Evolutionary conservation across 2,329 filamentous ascomycete species (phyloP).

Genomic region (Macroventuria anomochaeta): DNA sequence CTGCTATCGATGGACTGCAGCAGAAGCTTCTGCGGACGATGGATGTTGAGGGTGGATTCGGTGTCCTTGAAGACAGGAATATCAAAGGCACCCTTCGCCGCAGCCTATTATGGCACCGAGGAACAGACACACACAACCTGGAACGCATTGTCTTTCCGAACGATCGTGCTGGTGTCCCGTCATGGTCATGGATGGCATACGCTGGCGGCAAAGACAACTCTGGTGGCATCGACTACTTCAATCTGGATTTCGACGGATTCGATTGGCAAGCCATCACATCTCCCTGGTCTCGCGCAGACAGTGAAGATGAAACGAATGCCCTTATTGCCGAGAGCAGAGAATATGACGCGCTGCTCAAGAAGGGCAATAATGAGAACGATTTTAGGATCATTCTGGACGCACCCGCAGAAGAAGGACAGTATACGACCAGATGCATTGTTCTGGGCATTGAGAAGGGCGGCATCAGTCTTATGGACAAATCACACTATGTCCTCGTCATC

Average conservation of each 20-base stretch:
- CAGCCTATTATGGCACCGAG: background rate
- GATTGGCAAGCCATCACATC: background rate
- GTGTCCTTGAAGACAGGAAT: background rate
- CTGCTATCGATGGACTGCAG: constrained; percentile 45
- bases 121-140: background rate
- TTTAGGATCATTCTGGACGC: no score
- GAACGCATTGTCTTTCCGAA: background rate
- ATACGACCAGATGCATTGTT: no score
- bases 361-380: no score
- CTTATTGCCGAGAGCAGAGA: no score
- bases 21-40: constrained; percentile 33
- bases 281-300: no score
- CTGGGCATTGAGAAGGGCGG: no score
- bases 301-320: no score
- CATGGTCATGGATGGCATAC: constrained; percentile 1
- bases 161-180: background rate
- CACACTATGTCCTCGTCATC: no score
- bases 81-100: background rate
- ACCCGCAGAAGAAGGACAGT: no score
- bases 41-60: background rate
- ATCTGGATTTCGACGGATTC: background rate
- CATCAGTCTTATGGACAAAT: no score
- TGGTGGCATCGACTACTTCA: background rate
- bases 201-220: background rate
- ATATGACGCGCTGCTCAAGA: no score